These are phyloP conservation scores for Trypanosoma boissoni DNA, from an alignment of 208 protist genomes.

Conservation along the genomic window DNA sequence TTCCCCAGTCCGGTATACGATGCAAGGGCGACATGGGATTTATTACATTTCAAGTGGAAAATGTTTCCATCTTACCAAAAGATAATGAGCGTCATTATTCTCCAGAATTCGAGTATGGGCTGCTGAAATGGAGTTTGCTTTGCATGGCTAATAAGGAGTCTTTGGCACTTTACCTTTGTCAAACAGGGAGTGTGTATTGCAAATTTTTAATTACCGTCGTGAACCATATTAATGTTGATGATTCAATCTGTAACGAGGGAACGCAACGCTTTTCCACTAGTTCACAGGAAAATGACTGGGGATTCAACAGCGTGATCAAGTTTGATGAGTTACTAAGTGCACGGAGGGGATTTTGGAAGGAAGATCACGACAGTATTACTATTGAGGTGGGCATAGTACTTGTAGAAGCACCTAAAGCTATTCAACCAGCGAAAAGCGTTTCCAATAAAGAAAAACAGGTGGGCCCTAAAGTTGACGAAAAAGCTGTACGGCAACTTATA, in stretches of 20 bases:
- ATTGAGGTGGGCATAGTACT: conserved; percentile 90
- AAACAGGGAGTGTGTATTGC: conserved; percentile 87
- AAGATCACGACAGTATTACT: conserved; percentile 77
- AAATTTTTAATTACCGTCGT: conserved; percentile 91
- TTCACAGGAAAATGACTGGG: conserved; percentile 91
- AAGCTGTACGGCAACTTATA: conserved; percentile 65
- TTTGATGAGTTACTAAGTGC: conserved; percentile 78
- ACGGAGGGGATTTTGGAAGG: conserved; percentile 66
- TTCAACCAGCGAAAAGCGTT: conserved; percentile 34
- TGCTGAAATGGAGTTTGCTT: conserved; percentile 87
- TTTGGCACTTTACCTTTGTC: conserved; percentile 88
- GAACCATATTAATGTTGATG: conserved; percentile 77
- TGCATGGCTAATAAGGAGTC: conserved; percentile 91
- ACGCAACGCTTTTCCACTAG: conserved; percentile 84
- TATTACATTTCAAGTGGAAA: conserved; percentile 85
- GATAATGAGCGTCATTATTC: conserved; percentile 89
- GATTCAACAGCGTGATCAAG: conserved; percentile 89
- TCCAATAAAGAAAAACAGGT: conserved; percentile 52
- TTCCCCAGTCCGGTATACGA: conserved; percentile 62
- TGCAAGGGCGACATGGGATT: conserved; percentile 90
- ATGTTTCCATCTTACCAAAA: conserved; percentile 84
- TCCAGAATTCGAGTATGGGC: conserved; percentile 83
- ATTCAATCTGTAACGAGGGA: conserved; percentile 90
- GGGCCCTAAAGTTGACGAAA: conserved; percentile 66
- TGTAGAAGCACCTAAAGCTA: conserved; percentile 69